Conservation (phyloP, 495 filamentous ascomycete genomes). For the Emericellopsis terricola region DNA sequence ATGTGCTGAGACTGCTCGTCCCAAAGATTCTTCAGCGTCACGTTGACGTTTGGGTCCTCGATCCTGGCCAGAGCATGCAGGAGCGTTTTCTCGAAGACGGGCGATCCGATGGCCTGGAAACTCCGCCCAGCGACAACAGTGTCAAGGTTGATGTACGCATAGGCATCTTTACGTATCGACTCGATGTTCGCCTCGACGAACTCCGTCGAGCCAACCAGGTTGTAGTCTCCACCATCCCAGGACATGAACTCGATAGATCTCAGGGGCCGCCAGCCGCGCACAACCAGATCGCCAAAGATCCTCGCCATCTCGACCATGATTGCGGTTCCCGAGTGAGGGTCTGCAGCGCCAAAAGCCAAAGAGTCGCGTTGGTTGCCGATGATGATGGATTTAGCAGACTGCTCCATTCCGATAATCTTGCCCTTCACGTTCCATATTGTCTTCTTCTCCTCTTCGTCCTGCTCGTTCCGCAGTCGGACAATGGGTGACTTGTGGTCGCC, state of each 20-base stretch:
- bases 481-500: conserved; percentile 57
- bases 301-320: conserved; percentile 75
- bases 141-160: conserved; percentile 88
- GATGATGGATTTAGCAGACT: conserved; percentile 68
- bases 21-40: conserved; percentile 62
- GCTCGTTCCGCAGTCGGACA: conserved; percentile 72
- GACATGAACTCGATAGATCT: conserved; percentile 87
- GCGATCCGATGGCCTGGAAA: conserved; percentile 62
- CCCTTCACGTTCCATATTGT: conserved; percentile 85
- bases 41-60: conserved; percentile 51
- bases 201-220: conserved; percentile 86
- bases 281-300: conserved; percentile 59
- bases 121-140: conserved; percentile 56
- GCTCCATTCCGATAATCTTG: conserved; percentile 63
- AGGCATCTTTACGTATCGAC: conserved; percentile 48
- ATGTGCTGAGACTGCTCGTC: conserved; percentile 43
- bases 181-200: conserved; percentile 84
- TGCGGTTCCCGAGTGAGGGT: conserved; percentile 79
- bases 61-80: conserved; percentile 55
- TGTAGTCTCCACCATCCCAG: conserved; percentile 91
- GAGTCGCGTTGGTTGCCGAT: conserved; percentile 90
- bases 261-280: conserved; percentile 72
- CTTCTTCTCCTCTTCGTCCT: conserved; percentile 67
- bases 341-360: conserved; percentile 75
- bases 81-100: conserved; percentile 55